These are phyloP conservation scores for Cyclocybe aegerita DNA, from an alignment of 768 basidiomycete species.

Conservation along the genomic window DNA sequence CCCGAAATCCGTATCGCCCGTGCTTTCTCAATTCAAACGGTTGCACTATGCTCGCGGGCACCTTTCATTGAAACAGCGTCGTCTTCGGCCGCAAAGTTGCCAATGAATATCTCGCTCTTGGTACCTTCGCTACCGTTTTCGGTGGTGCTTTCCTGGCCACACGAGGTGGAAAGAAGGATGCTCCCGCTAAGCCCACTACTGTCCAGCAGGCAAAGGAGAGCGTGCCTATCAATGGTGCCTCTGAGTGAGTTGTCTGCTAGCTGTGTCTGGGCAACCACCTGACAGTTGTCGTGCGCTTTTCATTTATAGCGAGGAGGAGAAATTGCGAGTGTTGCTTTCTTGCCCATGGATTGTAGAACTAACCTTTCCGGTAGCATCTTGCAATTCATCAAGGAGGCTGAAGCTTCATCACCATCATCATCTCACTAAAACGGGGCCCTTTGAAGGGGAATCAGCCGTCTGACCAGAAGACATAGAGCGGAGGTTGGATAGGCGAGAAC, in stretches of 20 bases:
- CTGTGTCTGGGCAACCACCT: constrained; percentile 8
- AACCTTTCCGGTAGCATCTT: constrained; percentile 52
- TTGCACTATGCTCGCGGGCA: not conserved
- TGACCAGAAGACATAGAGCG: too few relatives aligned
- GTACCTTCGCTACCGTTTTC: constrained; percentile 57
- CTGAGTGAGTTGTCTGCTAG: constrained; percentile 52
- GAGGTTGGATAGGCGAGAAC: too few relatives aligned
- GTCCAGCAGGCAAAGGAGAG: constrained; percentile 60
- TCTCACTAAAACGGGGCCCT: too few relatives aligned
- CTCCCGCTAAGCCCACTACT: constrained; percentile 38
- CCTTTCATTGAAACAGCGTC: constrained; percentile 40
- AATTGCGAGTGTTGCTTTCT: constrained; percentile 57
- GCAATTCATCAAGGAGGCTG: constrained; percentile 79
- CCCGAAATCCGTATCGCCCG: not conserved
- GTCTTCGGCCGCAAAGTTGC: constrained; percentile 80
- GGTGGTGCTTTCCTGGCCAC: constrained; percentile 52
- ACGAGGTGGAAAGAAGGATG: constrained; percentile 54
- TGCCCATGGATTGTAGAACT: constrained; percentile 16
- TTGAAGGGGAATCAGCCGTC: too few relatives aligned
- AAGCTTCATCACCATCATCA: too few relatives aligned
- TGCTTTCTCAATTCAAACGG: not conserved
- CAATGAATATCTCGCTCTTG: constrained; percentile 78
- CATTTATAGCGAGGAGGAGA: constrained; percentile 71
- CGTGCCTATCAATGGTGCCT: constrained; percentile 64
- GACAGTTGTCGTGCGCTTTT: constrained; percentile 4